Percentiles rank a stretch among this genome's conserved stretches.
These are phyloP conservation scores for Isabelozyma heimii DNA, from an alignment of 805 yeast genomes.

Conservation along the genomic window DNA sequence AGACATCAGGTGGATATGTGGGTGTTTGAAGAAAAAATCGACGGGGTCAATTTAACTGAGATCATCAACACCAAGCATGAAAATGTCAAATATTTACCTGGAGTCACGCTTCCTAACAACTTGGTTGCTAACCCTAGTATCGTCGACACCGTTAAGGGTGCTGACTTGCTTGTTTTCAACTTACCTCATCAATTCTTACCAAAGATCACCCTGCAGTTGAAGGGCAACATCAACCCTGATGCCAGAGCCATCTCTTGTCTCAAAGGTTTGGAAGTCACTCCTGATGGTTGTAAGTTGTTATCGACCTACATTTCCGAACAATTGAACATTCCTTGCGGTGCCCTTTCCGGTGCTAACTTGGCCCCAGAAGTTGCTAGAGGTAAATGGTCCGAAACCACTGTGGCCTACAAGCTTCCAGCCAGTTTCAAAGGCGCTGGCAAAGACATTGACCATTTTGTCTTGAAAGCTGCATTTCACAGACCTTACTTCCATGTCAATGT, in stretches of 20 bases:
- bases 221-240: slow-evolving; percentile 34
- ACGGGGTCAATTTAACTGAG: slow-evolving; percentile 41
- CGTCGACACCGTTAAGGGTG: slow-evolving; percentile 35
- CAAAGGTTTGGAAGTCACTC: slow-evolving; percentile 44
- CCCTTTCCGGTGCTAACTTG: slow-evolving; percentile 47
- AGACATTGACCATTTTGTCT: slow-evolving; percentile 38
- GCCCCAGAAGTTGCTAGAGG: slow-evolving; percentile 47
- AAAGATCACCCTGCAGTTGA: slow-evolving; percentile 35
- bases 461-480: slow-evolving; percentile 46
- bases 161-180: slow-evolving; percentile 44
- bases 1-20: slow-evolving; percentile 41
- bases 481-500: slow-evolving; percentile 45
- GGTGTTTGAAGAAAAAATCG: slow-evolving; percentile 42
- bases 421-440: slow-evolving; percentile 41
- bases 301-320: slow-evolving; percentile 42
- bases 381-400: slow-evolving; percentile 47
- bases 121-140: slow-evolving; percentile 40
- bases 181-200: slow-evolving; percentile 47
- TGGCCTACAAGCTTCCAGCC: slow-evolving; percentile 38
- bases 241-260: slow-evolving; percentile 46
- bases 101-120: slow-evolving; percentile 39
- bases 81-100: slow-evolving; percentile 45
- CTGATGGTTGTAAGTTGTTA: slow-evolving; percentile 43
- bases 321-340: slow-evolving; percentile 44
- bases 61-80: slow-evolving; percentile 43